These are phyloP conservation scores for Yamadazyma olivae DNA, from an alignment of 805 yeast species.

Conservation along the genomic window DNA sequence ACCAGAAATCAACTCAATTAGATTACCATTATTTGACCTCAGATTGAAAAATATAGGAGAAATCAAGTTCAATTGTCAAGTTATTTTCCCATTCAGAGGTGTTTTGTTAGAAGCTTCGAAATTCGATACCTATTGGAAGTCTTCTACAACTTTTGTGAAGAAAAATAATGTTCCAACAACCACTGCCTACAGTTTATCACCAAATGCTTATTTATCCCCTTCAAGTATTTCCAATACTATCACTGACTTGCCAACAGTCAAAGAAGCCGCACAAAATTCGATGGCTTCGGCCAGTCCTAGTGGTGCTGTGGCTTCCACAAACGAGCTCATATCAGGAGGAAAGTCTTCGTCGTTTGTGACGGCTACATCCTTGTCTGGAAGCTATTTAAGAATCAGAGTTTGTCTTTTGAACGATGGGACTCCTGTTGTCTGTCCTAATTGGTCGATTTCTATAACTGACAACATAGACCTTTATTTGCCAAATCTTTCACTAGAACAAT, in stretches of 20 bases:
- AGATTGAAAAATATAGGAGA: constrained; percentile 82
- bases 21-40: constrained; percentile 78
- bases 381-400: constrained; percentile 66
- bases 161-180: constrained; percentile 8
- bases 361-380: constrained; percentile 85
- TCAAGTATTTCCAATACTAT: constrained; percentile 19
- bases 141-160: constrained; percentile 58
- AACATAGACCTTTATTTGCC: constrained; percentile 59
- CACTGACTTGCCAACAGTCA: constrained; percentile 5
- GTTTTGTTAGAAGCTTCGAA: constrained; percentile 81
- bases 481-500: constrained; percentile 51
- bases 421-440: constrained; percentile 74
- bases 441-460: constrained; percentile 50
- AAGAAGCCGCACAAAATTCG: constrained; percentile 4
- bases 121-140: constrained; percentile 96
- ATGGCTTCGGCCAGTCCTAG: not conserved
- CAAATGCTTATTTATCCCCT: constrained; percentile 39
- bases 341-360: constrained; percentile 64
- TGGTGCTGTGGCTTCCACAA: constrained; percentile 14
- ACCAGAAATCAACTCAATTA: constrained; percentile 35
- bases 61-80: constrained; percentile 70
- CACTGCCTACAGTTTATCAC: constrained; percentile 28
- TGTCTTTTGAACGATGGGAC: constrained; percentile 79
- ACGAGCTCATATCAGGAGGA: constrained; percentile 16
- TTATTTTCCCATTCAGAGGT: constrained; percentile 88